Conservation (phyloP, 2,329 filamentous ascomycete species). For the Shiraia bambusicola region DNA sequence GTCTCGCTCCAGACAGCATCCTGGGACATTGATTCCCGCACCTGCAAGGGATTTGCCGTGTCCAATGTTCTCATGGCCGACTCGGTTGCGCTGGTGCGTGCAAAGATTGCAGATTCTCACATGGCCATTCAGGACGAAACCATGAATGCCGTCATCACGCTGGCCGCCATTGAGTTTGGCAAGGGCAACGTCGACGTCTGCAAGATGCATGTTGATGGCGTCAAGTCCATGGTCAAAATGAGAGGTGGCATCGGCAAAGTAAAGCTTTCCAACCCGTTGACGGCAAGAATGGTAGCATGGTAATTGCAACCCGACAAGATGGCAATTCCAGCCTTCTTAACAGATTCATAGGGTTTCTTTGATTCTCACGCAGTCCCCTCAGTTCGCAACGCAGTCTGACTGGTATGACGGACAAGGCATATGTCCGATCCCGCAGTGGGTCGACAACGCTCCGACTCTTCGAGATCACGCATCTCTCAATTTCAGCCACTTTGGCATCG, state of each 20-base stretch:
- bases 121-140: slow-evolving; percentile 58
- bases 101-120: slow-evolving; percentile 51
- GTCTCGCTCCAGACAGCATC: slow-evolving; percentile 62
- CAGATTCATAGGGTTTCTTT: slow-evolving; percentile 55
- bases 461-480: slow-evolving; percentile 4
- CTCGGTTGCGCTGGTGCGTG: slow-evolving; percentile 55
- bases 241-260: slow-evolving; percentile 55
- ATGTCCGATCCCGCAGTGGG: slow-evolving; percentile 53
- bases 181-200: slow-evolving; percentile 3
- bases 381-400: slow-evolving; percentile 57
- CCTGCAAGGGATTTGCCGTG: slow-evolving; percentile 54
- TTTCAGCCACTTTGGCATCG: slow-evolving; percentile 33
- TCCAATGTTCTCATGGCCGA: slow-evolving; percentile 61
- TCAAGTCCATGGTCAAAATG: slow-evolving; percentile 52
- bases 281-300: slow-evolving; percentile 59
- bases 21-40: slow-evolving; percentile 56
- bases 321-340: background rate
- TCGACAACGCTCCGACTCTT: slow-evolving; percentile 26
- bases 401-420: slow-evolving; percentile 53
- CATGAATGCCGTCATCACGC: slow-evolving; percentile 58
- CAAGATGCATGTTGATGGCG: slow-evolving; percentile 50
- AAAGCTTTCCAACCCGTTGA: slow-evolving; percentile 54
- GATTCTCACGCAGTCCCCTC: slow-evolving; percentile 55
- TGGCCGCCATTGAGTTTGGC: slow-evolving; percentile 4
- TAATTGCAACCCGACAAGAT: slow-evolving; percentile 31